These are phyloP conservation scores for Bryoglossum gracile DNA, from an alignment of 495 filamentous ascomycete species.

Conservation along the genomic window DNA sequence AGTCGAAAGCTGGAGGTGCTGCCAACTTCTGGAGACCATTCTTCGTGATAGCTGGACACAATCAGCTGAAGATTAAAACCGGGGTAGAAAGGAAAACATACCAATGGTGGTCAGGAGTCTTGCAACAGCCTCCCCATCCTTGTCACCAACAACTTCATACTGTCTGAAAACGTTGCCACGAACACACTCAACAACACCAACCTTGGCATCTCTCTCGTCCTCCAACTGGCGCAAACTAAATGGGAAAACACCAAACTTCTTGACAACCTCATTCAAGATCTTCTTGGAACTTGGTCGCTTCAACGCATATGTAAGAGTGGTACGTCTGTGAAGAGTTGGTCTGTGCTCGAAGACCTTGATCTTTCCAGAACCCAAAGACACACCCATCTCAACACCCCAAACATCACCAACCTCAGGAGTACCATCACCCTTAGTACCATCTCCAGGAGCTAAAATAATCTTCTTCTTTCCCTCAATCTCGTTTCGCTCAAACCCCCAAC, in stretches of 20 bases:
- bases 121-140: constrained; percentile 75
- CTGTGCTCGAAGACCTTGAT: constrained; percentile 84
- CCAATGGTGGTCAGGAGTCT: constrained; percentile 85
- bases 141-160: constrained; percentile 92
- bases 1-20: constrained; percentile 61
- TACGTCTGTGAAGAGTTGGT: constrained; percentile 86
- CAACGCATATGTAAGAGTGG: constrained; percentile 77
- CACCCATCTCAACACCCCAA: constrained; percentile 94
- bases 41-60: constrained; percentile 82
- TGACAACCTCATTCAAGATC: constrained; percentile 83
- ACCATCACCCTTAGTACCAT: constrained; percentile 85
- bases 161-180: constrained; percentile 82
- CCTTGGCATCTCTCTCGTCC: constrained; percentile 92
- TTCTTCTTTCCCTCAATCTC: constrained; percentile 98
- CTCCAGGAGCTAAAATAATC: constrained; percentile 84
- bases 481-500: constrained; percentile 90
- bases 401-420: constrained; percentile 86
- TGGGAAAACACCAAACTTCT: constrained; percentile 95
- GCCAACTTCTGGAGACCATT: constrained; percentile 84
- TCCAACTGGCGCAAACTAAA: constrained; percentile 96
- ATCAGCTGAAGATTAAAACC: constrained; percentile 16
- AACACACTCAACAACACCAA: constrained; percentile 92
- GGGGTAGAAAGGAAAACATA: constrained; percentile 39
- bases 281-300: constrained; percentile 90
- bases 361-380: constrained; percentile 87